phyloP scores from a whole-genome alignment of 2,329 filamentous ascomycete species.

The Xylariaceae sp. region DNA sequence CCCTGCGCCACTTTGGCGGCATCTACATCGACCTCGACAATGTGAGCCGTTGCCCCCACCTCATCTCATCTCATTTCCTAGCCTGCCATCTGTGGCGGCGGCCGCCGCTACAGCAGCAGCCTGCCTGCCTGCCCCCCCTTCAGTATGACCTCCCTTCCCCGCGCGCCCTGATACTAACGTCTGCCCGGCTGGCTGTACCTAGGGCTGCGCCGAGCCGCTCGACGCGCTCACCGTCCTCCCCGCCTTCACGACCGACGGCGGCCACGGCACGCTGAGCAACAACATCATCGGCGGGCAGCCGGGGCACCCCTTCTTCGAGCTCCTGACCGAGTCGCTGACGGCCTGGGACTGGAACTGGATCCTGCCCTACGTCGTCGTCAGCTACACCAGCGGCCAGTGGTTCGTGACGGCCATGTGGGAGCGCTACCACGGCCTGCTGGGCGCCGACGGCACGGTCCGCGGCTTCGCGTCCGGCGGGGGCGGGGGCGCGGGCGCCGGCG shows the following conservation, averaged over 20 bases:
- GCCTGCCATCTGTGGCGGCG: too few relatives aligned
- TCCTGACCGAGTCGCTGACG: constrained; percentile 55
- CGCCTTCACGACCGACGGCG: constrained; percentile 53
- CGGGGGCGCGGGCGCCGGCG: too few relatives aligned
- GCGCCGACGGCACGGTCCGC: constrained; percentile 13
- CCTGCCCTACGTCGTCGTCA: constrained; percentile 67
- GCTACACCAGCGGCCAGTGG: constrained; percentile 63
- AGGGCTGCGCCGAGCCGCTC: constrained; percentile 61
- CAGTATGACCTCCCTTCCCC: neutral
- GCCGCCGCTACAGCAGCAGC: too few relatives aligned
- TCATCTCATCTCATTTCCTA: too few relatives aligned
- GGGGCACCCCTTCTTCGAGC: constrained; percentile 62
- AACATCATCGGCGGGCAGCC: constrained; percentile 63
- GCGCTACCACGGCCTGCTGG: constrained; percentile 39
- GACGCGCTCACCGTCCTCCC: constrained; percentile 60
- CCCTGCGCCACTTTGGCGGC: constrained; percentile 68
- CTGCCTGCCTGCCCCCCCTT: too few relatives aligned
- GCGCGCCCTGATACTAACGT: neutral
- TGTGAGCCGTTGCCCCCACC: too few relatives aligned
- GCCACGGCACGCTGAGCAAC: constrained; percentile 36
- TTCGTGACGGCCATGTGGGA: constrained; percentile 67
- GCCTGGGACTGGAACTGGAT: constrained; percentile 60
- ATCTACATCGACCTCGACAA: constrained; percentile 72
- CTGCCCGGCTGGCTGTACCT: too few relatives aligned
- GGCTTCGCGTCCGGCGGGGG: constrained; percentile 8